phyloP scores from a whole-genome alignment of 768 basidiomycete species.

The Trametopsis cervina region DNA sequence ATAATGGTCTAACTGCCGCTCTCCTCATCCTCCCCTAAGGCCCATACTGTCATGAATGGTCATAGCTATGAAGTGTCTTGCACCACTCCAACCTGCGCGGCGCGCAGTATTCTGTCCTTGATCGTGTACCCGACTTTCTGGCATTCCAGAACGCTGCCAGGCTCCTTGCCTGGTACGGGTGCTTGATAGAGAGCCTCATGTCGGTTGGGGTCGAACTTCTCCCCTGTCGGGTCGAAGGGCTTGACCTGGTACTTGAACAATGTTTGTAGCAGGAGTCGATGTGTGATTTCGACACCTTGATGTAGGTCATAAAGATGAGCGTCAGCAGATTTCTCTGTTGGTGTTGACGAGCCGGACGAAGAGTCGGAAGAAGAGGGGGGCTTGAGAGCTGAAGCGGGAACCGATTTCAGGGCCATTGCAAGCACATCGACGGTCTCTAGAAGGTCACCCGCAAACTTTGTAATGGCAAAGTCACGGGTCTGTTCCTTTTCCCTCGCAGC shows the following conservation, averaged over 20 bases:
- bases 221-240: constrained; percentile 87
- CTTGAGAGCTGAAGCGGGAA: constrained; percentile 45
- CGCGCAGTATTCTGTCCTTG: constrained; percentile 87
- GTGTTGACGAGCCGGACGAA: constrained; percentile 10
- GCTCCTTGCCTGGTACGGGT: constrained; percentile 82
- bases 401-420: constrained; percentile 73
- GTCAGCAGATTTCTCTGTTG: constrained; percentile 44
- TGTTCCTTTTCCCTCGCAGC: constrained; percentile 88
- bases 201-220: constrained; percentile 88
- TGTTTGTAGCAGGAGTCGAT: constrained; percentile 82
- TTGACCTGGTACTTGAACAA: constrained; percentile 90
- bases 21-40: constrained; percentile 2
- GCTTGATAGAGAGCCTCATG: constrained; percentile 96
- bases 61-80: constrained; percentile 45
- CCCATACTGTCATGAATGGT: background rate
- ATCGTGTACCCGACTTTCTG: constrained; percentile 91
- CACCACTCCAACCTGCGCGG: constrained; percentile 95
- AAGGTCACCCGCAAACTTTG: constrained; percentile 84
- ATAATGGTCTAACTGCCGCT: constrained; percentile 10
- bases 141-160: constrained; percentile 86
- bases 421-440: constrained; percentile 91
- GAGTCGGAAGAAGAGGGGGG: constrained; percentile 21
- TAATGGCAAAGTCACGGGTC: constrained; percentile 89
- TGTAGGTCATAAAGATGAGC: constrained; percentile 66
- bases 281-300: constrained; percentile 87